Evolutionary conservation across 371 early-diverging fungal genomes (phyloP).

Genomic region (Lichtheimia ornata): DNA sequence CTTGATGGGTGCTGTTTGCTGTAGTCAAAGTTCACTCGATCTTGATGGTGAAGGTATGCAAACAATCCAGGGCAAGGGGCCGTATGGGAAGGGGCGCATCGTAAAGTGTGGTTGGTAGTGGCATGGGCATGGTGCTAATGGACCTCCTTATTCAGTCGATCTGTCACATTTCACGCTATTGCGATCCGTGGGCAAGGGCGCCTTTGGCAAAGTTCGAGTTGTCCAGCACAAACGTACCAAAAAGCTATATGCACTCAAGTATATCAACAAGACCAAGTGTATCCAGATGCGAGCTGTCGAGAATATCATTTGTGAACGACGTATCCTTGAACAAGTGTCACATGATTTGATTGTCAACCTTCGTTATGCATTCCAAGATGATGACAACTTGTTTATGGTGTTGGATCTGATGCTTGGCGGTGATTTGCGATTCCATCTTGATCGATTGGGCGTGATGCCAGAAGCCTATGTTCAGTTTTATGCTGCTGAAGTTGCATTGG

Average conservation of each 20-base stretch:
- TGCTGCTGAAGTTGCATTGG: conserved; percentile 73
- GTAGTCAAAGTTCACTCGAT: conserved; percentile 39
- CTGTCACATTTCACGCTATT: conserved; percentile 66
- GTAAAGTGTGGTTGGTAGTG: not conserved
- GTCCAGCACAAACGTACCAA: conserved; percentile 77
- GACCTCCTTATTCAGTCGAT: conserved; percentile 39
- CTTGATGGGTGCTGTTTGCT: conserved; percentile 46
- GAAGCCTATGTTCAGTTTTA: conserved; percentile 77
- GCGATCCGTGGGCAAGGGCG: conserved; percentile 69
- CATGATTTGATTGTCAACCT: conserved; percentile 61
- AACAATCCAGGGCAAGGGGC: not conserved
- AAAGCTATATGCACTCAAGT: conserved; percentile 55
- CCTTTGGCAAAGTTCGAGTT: conserved; percentile 79
- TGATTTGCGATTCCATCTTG: conserved; percentile 82
- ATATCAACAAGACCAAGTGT: conserved; percentile 57
- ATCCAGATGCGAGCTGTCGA: conserved; percentile 56
- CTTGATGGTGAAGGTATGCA: conserved; percentile 43
- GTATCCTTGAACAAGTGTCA: conserved; percentile 50
- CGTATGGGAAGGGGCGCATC: not conserved
- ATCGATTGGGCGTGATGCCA: conserved; percentile 56
- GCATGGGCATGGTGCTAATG: not conserved
- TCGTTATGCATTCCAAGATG: conserved; percentile 81
- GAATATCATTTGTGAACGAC: conserved; percentile 57
- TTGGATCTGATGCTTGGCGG: conserved; percentile 83
- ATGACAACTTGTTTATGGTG: conserved; percentile 77